Evolutionary conservation across 306 rosid species (phyloP), one percentile per base, ranked within the genome.

Genomic region (Cucurbita ficifolia): DNA sequence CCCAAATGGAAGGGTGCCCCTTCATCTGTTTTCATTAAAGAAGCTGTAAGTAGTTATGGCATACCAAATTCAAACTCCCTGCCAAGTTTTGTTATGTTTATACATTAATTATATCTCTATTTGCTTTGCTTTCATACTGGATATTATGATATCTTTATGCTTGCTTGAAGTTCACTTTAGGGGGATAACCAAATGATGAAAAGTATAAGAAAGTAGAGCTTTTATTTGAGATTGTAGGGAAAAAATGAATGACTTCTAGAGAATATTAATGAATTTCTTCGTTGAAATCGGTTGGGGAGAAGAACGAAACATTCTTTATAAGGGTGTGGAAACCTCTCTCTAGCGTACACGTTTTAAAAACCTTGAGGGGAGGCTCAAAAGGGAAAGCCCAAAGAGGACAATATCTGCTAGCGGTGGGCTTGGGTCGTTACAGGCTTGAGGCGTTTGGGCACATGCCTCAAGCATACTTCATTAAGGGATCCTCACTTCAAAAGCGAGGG

Each of bases 1-100:
- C 99, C 99, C 21, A 88, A 91, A 74, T 91, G 99, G 97, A 88
- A 90, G 80, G 97, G 97, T 36, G 90, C 96, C 16, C 79, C 78
- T 56, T 91, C 99, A 12, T 91, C 96, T 1, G 91, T 89, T 33
- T 95, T 91, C 76, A 81, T 91, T 76, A 75, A 84, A 53, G 97
- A 95, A 87, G 88, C 99, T 83, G 97, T 95, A 76, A 89, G 99
- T 82, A 88, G 99, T 81, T 67, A 6, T 5, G 51, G 14, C 9
- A 2, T 64, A 48, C 29, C 7, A 4, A 49, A 70, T 33, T 49
- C 58, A 0, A 45, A 33, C 59, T 16, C 21, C 0, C 13, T 29
- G 16, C 74, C 40, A 17, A 70, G 6, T 1, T 68, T 68, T 68
- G 18, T 24, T 49, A 8, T 51, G 40, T 48, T 51, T 21, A 45